These are phyloP conservation scores for Apiospora saccharicola DNA, from an alignment of 2,329 filamentous ascomycete genomes.

Conservation along the genomic window DNA sequence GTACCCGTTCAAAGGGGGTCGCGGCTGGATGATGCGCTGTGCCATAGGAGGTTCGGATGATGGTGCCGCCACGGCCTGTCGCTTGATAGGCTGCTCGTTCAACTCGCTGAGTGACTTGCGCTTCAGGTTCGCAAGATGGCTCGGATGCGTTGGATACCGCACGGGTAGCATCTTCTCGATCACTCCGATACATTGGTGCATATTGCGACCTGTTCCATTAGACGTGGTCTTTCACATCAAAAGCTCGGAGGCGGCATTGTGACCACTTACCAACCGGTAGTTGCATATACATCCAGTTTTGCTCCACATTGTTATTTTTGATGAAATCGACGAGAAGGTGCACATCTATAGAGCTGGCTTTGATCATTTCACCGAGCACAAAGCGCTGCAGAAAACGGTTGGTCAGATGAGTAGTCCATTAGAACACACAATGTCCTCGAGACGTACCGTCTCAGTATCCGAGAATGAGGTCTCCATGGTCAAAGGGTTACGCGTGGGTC, in stretches of 20 bases:
- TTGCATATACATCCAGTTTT: constrained; percentile 58
- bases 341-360: constrained; percentile 59
- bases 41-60: constrained; percentile 38
- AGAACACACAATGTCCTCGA: constrained; percentile 29
- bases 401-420: background rate
- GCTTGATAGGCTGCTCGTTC: constrained; percentile 44
- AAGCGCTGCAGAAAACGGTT: constrained; percentile 55
- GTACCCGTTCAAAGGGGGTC: constrained; percentile 40
- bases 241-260: background rate
- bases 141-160: constrained; percentile 40
- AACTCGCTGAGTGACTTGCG: constrained; percentile 47
- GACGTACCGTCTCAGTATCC: constrained; percentile 60
- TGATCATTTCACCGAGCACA: constrained; percentile 65
- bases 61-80: constrained; percentile 40
- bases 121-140: constrained; percentile 41
- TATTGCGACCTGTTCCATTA: constrained; percentile 51
- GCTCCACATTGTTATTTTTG: constrained; percentile 48
- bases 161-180: constrained; percentile 48
- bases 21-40: constrained; percentile 42
- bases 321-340: constrained; percentile 56
- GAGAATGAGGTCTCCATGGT: constrained; percentile 56
- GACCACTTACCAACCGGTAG: constrained; percentile 52
- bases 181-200: constrained; percentile 54
- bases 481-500: background rate
- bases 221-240: constrained; percentile 33